Conservation (phyloP, 257 asterid genomes). For the Solanum clarkiae region DNA sequence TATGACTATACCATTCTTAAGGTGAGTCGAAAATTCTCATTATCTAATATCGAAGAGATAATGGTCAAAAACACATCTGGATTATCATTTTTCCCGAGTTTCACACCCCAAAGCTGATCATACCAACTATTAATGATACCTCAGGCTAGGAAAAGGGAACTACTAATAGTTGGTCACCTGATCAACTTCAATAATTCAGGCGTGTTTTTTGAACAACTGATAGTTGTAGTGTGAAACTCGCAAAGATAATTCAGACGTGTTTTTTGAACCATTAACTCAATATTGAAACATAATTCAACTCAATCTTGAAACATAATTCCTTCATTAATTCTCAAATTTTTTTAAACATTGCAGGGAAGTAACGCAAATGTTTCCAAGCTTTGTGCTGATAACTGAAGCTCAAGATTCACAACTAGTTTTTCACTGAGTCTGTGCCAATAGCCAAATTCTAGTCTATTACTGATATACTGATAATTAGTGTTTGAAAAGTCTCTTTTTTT, state of each 20-base stretch:
- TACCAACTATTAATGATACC: too few relatives aligned
- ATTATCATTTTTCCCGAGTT: background rate
- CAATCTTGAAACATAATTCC: background rate
- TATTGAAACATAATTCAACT: background rate
- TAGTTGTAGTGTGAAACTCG: background rate
- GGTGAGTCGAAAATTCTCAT: conserved; percentile 7
- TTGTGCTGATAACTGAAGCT: conserved; percentile 57
- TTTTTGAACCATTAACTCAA: background rate
- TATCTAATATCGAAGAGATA: background rate
- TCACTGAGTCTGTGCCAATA: background rate
- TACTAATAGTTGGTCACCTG: background rate
- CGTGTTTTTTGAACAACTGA: too few relatives aligned
- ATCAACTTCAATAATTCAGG: background rate
- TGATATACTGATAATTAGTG: background rate
- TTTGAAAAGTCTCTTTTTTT: too few relatives aligned
- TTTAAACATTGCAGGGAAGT: conserved; percentile 44
- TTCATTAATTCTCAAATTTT: too few relatives aligned
- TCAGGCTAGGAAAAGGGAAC: too few relatives aligned
- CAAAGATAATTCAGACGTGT: background rate
- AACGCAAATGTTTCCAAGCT: conserved; percentile 70
- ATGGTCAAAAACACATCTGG: background rate
- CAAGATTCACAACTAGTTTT: conserved; percentile 51
- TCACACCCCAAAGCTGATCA: background rate
- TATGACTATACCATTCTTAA: conserved; percentile 60
- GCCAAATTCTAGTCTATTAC: background rate